Evolutionary conservation across 1,284 basidiomycete species (phyloP).

Genomic region (Ceratobasidium sp.): DNA sequence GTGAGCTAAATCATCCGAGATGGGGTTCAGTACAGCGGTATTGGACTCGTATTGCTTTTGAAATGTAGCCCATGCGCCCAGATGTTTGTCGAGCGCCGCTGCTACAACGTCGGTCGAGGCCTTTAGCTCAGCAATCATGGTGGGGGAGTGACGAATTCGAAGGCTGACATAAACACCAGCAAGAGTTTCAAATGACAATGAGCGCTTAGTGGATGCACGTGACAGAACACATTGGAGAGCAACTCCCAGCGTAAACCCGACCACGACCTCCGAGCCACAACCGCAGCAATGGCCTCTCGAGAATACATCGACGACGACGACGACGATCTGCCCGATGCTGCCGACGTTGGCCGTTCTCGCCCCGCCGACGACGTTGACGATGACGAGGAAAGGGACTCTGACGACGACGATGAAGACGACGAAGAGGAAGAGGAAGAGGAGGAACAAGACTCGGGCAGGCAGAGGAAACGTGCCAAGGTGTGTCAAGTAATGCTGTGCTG

Average conservation of each 20-base stretch:
- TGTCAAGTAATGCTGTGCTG: conserved; percentile 3
- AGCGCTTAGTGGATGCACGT: conserved; percentile 14
- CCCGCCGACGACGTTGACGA: conserved; percentile 53
- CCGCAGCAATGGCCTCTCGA: conserved; percentile 18
- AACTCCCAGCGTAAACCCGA: conserved; percentile 7
- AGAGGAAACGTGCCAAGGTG: conserved; percentile 54
- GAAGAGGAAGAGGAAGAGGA: conserved; percentile 65
- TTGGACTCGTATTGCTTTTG: neutral
- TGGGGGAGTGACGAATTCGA: neutral
- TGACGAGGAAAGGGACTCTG: conserved; percentile 52
- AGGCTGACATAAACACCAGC: too few species aligned
- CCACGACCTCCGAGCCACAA: conserved; percentile 10
- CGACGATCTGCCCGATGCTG: conserved; percentile 37
- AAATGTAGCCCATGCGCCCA: neutral
- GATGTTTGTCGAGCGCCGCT: neutral
- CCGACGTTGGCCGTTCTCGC: conserved; percentile 32
- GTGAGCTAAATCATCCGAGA: neutral
- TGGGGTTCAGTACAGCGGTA: neutral
- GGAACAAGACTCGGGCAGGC: conserved; percentile 52
- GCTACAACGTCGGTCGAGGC: neutral
- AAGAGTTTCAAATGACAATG: too few species aligned
- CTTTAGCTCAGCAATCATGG: neutral
- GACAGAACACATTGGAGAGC: conserved; percentile 11
- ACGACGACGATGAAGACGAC: conserved; percentile 51
- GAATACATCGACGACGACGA: conserved; percentile 40